Conservation (phyloP, 306 rosid species). For the Neltuma alba region DNA sequence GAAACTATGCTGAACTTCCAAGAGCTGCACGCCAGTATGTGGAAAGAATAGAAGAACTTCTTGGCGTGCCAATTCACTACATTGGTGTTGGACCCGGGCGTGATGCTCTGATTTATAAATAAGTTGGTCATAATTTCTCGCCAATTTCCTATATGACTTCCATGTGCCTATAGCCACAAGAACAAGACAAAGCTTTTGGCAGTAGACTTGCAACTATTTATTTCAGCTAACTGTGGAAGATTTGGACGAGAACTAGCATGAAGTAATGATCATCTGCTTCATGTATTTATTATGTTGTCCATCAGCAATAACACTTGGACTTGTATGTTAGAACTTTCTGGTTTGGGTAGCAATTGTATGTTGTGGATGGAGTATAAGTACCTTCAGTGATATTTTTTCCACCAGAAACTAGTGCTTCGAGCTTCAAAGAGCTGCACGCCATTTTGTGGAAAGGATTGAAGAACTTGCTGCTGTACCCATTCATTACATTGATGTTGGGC, state of each 20-base stretch:
- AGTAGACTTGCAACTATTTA: constrained; percentile 27
- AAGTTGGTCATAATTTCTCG: constrained; percentile 6
- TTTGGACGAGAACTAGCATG: constrained; percentile 26
- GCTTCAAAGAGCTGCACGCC: constrained; percentile 75
- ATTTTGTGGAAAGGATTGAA: constrained; percentile 84
- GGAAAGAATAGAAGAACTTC: constrained; percentile 90
- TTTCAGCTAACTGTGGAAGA: constrained; percentile 31
- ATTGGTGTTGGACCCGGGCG: constrained; percentile 97
- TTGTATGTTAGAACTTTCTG: not conserved
- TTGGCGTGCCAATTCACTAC: constrained; percentile 85
- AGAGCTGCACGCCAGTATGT: constrained; percentile 71
- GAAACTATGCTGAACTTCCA: constrained; percentile 93
- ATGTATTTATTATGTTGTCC: constrained; percentile 32
- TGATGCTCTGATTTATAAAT: constrained; percentile 86
- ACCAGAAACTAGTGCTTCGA: constrained; percentile 77
- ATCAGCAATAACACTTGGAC: not conserved
- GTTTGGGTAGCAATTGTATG: not conserved
- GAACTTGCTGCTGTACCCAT: constrained; percentile 82
- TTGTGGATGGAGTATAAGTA: constrained; percentile 76
- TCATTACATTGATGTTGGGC: constrained; percentile 89
- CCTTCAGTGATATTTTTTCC: constrained; percentile 69
- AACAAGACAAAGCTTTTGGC: constrained; percentile 34
- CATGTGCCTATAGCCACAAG: constrained; percentile 37
- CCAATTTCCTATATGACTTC: constrained; percentile 7
- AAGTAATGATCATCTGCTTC: constrained; percentile 38